These are phyloP conservation scores for Buddleja alternifolia DNA, from an alignment of 257 asterid genomes.

Conservation along the genomic window DNA sequence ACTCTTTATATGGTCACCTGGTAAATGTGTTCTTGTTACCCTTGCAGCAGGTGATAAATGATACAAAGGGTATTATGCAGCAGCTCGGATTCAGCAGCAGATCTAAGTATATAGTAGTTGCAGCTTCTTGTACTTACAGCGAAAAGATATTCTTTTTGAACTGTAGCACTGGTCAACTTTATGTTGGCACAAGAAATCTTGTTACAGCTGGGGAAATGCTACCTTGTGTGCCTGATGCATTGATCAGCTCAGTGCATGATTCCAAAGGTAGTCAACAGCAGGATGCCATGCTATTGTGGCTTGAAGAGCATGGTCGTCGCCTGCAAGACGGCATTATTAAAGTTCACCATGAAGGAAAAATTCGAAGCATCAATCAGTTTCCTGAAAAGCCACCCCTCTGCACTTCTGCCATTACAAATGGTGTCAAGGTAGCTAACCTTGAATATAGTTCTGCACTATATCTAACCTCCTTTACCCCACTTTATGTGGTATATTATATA, in stretches of 20 bases:
- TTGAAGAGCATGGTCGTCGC: conserved; percentile 83
- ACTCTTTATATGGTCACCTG: conserved; percentile 63
- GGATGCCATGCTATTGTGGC: conserved; percentile 88
- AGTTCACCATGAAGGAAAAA: conserved; percentile 57
- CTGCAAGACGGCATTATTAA: conserved; percentile 63
- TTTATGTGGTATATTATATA: neutral
- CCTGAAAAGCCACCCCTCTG: conserved; percentile 80
- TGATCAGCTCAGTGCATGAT: conserved; percentile 56
- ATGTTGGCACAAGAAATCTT: conserved; percentile 78
- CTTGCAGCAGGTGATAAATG: conserved; percentile 50
- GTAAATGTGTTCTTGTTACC: conserved; percentile 86
- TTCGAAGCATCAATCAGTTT: conserved; percentile 67
- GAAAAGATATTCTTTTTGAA: conserved; percentile 73
- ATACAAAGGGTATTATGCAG: conserved; percentile 44
- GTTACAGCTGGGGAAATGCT: conserved; percentile 71
- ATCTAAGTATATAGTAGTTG: conserved; percentile 62
- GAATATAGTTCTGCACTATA: too few species aligned
- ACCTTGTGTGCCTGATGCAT: conserved; percentile 81
- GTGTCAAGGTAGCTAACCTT: conserved; percentile 68
- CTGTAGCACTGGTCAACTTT: conserved; percentile 80
- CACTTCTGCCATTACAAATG: conserved; percentile 68
- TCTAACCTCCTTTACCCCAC: neutral
- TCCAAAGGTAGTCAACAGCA: conserved; percentile 49
- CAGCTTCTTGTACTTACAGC: conserved; percentile 58
- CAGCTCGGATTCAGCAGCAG: conserved; percentile 45